Conservation (phyloP, 352 stramenopile species). For the Phytophthora foliorum region DNA sequence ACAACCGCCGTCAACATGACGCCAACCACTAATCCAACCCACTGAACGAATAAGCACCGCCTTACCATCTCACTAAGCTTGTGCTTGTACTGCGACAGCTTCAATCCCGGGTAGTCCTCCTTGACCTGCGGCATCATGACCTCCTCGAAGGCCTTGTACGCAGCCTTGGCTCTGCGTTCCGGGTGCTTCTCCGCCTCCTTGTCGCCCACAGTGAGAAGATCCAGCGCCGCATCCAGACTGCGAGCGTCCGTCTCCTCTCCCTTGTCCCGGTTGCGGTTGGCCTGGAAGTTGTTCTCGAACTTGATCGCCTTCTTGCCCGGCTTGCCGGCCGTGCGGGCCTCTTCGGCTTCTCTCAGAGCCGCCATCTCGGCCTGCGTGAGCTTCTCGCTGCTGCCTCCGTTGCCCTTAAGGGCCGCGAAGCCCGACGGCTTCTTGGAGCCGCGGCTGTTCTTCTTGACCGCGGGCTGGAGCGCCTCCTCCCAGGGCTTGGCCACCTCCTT, state of each 20-base stretch:
- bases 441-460: conserved; percentile 76
- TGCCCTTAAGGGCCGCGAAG: conserved; percentile 34
- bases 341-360: conserved; percentile 59
- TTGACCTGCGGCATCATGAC: conserved; percentile 75
- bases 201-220: conserved; percentile 59
- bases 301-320: conserved; percentile 71
- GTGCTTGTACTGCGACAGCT: conserved; percentile 89
- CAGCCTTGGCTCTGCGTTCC: conserved; percentile 76
- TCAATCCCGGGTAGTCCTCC: conserved; percentile 76
- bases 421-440: conserved; percentile 46
- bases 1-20: conserved; percentile 20
- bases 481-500: conserved; percentile 74
- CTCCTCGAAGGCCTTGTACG: conserved; percentile 87
- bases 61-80: conserved; percentile 80
- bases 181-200: conserved; percentile 73
- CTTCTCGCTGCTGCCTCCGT: conserved; percentile 47
- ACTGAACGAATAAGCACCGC: neutral
- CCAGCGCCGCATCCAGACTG: conserved; percentile 71
- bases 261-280: conserved; percentile 69
- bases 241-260: conserved; percentile 60
- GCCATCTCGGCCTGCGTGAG: conserved; percentile 64
- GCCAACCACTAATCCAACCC: conserved; percentile 6
- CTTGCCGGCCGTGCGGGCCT: conserved; percentile 38
- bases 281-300: conserved; percentile 60
- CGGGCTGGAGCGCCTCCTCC: conserved; percentile 72